These are phyloP conservation scores for Ruellia speciosa DNA, from an alignment of 305 asterid genomes.

Conservation along the genomic window DNA sequence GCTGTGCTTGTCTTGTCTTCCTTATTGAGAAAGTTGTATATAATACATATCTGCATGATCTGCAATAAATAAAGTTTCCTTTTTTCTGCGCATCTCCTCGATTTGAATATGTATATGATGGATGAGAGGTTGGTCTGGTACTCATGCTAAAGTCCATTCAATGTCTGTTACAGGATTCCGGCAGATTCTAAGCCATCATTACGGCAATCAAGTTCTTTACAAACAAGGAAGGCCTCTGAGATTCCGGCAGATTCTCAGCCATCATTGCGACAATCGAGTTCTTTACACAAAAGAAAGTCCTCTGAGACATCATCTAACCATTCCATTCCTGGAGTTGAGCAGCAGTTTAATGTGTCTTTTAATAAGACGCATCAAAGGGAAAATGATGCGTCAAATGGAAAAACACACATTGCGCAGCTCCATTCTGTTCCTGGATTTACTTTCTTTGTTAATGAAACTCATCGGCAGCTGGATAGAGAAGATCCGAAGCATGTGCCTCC, in stretches of 20 bases:
- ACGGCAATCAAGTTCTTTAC: constrained; percentile 31
- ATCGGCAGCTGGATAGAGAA: constrained; percentile 29
- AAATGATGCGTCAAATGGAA: constrained; percentile 37
- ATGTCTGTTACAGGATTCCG: background rate
- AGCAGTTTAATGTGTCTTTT: constrained; percentile 52
- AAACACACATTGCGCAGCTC: constrained; percentile 46
- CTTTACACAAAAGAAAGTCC: constrained; percentile 22
- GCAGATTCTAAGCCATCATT: constrained; percentile 24
- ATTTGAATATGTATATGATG: too few species aligned
- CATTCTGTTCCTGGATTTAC: constrained; percentile 64
- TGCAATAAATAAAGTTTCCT: constrained; percentile 16
- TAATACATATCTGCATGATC: background rate
- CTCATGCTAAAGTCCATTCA: too few species aligned
- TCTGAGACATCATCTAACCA: constrained; percentile 36
- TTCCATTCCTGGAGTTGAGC: constrained; percentile 39
- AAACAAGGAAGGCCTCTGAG: constrained; percentile 22
- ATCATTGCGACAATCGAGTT: constrained; percentile 30
- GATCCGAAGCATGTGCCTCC: constrained; percentile 24
- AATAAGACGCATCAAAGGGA: constrained; percentile 38
- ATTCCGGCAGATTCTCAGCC: constrained; percentile 27
- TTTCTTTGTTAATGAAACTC: constrained; percentile 40
- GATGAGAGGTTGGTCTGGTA: too few species aligned
- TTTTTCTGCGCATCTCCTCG: background rate
- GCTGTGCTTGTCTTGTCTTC: too few species aligned
- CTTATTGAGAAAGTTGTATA: too few species aligned